phyloP scores from a whole-genome alignment of 2,329 filamentous ascomycete genomes.

The Pseudocercospora vitis region DNA sequence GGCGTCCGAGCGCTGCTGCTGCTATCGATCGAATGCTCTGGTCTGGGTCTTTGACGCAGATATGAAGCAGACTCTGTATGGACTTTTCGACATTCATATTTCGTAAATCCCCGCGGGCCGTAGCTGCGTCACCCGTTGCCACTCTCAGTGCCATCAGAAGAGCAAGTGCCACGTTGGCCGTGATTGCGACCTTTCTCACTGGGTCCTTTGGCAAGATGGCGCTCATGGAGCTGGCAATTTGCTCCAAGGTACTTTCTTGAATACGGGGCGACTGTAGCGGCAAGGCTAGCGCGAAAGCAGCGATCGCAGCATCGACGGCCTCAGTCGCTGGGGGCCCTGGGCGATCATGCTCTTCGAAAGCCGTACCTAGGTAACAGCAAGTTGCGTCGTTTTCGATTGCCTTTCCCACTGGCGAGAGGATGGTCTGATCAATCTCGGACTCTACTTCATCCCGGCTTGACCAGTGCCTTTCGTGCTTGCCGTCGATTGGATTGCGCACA shows the following conservation, averaged over 20 bases:
- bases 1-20: conserved; percentile 78
- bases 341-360: conserved; percentile 31
- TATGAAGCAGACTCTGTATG: conserved; percentile 67
- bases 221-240: conserved; percentile 84
- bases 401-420: conserved; percentile 67
- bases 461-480: conserved; percentile 56
- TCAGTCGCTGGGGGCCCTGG: conserved; percentile 84
- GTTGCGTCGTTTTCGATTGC: conserved; percentile 89
- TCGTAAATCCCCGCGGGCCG: conserved; percentile 69
- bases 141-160: conserved; percentile 79
- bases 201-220: conserved; percentile 81
- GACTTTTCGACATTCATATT: conserved; percentile 74
- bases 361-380: conserved; percentile 63
- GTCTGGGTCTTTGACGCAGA: conserved; percentile 79
- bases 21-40: conserved; percentile 82
- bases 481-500: conserved; percentile 64
- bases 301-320: conserved; percentile 90
- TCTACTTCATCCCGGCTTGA: conserved; percentile 57
- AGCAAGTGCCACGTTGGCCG: conserved; percentile 83
- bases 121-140: conserved; percentile 75
- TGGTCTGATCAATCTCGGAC: conserved; percentile 60
- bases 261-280: conserved; percentile 87
- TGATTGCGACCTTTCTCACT: conserved; percentile 84
- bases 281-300: conserved; percentile 87
- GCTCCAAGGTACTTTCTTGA: conserved; percentile 93